Percentiles rank a stretch among this genome's conserved stretches.
phyloP scores from a whole-genome alignment of 768 basidiomycete species.

The Leucocoprinus leucothites region DNA sequence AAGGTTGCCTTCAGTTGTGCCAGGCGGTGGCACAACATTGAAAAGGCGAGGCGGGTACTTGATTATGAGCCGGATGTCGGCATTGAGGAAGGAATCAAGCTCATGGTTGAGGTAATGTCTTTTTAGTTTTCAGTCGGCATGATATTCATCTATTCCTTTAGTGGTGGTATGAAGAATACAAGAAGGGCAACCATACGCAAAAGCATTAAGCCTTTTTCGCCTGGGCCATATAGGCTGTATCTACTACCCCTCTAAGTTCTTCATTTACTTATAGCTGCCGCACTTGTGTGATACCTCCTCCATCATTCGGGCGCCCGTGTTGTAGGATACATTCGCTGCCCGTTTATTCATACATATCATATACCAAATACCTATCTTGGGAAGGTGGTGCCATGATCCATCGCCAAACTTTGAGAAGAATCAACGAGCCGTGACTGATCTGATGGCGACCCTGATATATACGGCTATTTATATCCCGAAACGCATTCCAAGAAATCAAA shows the following conservation, averaged over 20 bases:
- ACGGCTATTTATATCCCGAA: slow-evolving; percentile 11
- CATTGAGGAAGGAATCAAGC: slow-evolving; percentile 81
- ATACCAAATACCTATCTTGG: not conserved
- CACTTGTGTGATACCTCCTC: not conserved
- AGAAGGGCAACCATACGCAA: slow-evolving; percentile 36
- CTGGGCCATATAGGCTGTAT: too few species aligned
- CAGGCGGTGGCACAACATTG: slow-evolving; percentile 88
- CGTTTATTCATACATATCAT: not conserved
- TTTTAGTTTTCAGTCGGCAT: not conserved
- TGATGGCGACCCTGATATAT: slow-evolving; percentile 10
- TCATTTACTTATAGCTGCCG: not conserved
- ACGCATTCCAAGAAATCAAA: slow-evolving; percentile 8
- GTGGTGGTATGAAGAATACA: slow-evolving; percentile 48
- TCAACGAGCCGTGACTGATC: slow-evolving; percentile 2
- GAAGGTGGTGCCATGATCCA: too few species aligned
- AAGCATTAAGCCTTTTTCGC: slow-evolving; percentile 25
- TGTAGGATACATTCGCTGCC: not conserved
- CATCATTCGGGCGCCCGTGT: not conserved
- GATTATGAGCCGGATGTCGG: slow-evolving; percentile 93
- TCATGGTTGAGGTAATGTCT: slow-evolving; percentile 65
- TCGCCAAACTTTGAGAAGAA: not conserved
- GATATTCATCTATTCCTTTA: slow-evolving; percentile 15
- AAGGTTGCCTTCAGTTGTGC: slow-evolving; percentile 80
- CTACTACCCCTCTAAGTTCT: not conserved
- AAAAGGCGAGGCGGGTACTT: slow-evolving; percentile 85